Conservation (phyloP, 352 stramenopile species). For the Globisporangium cederbergense region DNA sequence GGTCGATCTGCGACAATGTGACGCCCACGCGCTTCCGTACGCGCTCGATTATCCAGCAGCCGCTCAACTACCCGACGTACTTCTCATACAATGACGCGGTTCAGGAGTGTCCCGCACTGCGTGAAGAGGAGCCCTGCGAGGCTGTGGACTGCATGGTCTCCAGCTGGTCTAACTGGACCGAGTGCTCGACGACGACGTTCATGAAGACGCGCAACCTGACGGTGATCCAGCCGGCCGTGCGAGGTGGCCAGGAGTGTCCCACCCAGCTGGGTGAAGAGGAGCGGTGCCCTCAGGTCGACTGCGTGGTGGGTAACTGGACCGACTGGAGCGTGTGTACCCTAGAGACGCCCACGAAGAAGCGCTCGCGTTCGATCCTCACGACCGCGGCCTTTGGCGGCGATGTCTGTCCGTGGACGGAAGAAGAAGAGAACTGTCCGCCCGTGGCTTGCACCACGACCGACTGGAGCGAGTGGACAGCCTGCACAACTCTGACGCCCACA, state of each 20-base stretch:
- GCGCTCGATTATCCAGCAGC: slow-evolving; percentile 31
- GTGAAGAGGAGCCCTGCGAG: slow-evolving; percentile 39
- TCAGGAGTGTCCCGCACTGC: slow-evolving; percentile 30
- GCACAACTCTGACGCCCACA: slow-evolving; percentile 35
- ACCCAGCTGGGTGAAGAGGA: slow-evolving; percentile 29
- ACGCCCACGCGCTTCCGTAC: slow-evolving; percentile 35
- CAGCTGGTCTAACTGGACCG: slow-evolving; percentile 45
- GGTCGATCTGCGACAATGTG: slow-evolving; percentile 38
- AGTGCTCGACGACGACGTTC: slow-evolving; percentile 36
- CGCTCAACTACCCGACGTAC: neutral
- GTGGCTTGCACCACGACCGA: slow-evolving; percentile 36
- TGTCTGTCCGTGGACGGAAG: slow-evolving; percentile 27
- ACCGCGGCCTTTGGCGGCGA: slow-evolving; percentile 22
- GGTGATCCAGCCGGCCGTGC: slow-evolving; percentile 32
- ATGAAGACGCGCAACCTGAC: slow-evolving; percentile 34
- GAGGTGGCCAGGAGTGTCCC: slow-evolving; percentile 39
- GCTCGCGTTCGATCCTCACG: slow-evolving; percentile 26
- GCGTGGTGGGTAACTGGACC: slow-evolving; percentile 30
- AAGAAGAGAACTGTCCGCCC: slow-evolving; percentile 36
- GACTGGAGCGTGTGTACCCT: slow-evolving; percentile 36
- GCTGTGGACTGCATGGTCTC: slow-evolving; percentile 49
- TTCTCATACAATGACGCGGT: slow-evolving; percentile 1
- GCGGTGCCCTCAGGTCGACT: slow-evolving; percentile 35
- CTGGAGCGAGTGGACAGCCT: slow-evolving; percentile 48
- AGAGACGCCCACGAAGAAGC: slow-evolving; percentile 22